Base-by-base conservation (phyloP, 495 filamentous ascomycete genomes). In the Parachaetomium inaequale region DNA sequence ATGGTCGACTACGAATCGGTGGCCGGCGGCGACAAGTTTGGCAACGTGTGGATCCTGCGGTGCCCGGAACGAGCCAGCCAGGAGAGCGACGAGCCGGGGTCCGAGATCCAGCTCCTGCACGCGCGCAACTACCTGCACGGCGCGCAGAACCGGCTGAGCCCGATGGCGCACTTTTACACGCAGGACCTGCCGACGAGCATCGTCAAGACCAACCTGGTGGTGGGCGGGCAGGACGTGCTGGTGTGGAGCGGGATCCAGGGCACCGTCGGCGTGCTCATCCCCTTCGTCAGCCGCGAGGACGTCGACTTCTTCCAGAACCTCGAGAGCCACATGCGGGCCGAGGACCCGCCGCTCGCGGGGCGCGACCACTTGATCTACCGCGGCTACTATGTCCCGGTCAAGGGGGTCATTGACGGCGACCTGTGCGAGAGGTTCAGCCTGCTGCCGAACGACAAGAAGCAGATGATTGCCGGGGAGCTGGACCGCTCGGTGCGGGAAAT, bases 1-100 rank as follows among this genome's bases (percentile, higher is more conserved):
- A 96, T 98, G 93, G 87, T 97, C 1, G 95, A 99, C 71, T 99
- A 99, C 75, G 94, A 98, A 71, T 96, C 93, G 1, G 86, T 89
- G 19, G 94, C 92, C 12, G 94, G 93, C 36, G 95, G 95, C 45
- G 95, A 99, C 77, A 96, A 96, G 71, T 99, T 99, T 63, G 95
- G 95, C 49, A 98, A 98, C 67, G 69, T 99, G 3, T 98, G 92
- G 91, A 81, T 98, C 40, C 72, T 98, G 59, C 88, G 95, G 12
- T 93, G 89, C 67, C 92, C 95, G 0, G 83, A 86, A 62, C 93
- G 96, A 72, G 85, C 87, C 3, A 93, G 89, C 0, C 90, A 93
- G 55, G 88, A 95, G 68, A 84, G 89, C 1, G 94, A 99, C 68
- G 95, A 98, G 75, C 91, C 96, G 61, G 91, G 89, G 46, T 90